Percentiles rank a stretch among this genome's conserved stretches.
Conservation (phyloP, 208 protist genomes). For the Crithidia expoeki region DNA sequence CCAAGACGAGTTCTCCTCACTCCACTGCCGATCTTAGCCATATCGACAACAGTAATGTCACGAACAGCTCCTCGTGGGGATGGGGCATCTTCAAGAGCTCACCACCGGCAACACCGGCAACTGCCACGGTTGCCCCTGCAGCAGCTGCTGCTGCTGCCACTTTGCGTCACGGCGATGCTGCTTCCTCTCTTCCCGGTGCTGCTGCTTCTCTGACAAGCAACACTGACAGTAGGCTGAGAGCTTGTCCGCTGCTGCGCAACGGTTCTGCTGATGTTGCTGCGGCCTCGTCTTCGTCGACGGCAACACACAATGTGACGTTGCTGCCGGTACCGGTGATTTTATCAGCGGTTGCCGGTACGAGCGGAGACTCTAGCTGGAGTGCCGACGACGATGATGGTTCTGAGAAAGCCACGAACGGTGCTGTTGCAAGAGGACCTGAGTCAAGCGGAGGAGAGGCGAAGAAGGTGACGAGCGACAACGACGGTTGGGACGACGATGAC, state of each 20-base stretch:
- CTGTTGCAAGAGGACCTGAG: neutral
- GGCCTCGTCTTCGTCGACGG: slow-evolving; percentile 5
- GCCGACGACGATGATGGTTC: slow-evolving; percentile 13
- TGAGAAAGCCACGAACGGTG: neutral
- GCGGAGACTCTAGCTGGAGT: slow-evolving; percentile 24
- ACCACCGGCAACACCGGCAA: neutral
- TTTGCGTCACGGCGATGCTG: neutral
- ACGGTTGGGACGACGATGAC: slow-evolving; percentile 13
- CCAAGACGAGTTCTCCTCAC: neutral
- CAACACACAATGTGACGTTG: neutral
- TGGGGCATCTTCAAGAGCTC: slow-evolving; percentile 14
- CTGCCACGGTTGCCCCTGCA: neutral
- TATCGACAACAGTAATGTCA: slow-evolving; percentile 2
- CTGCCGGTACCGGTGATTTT: slow-evolving; percentile 6
- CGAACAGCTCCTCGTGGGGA: slow-evolving; percentile 7
- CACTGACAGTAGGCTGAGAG: neutral
- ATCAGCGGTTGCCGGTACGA: neutral
- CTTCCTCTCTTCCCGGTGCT: neutral
- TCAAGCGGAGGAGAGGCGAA: too few relatives aligned
- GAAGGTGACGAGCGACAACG: slow-evolving; percentile 3
- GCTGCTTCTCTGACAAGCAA: neutral
- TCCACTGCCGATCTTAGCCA: neutral
- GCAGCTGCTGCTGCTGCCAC: neutral
- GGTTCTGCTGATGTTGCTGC: neutral
- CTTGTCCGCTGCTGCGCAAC: neutral